Evolutionary conservation across 352 stramenopile species (phyloP), one percentile per base, ranked within the genome.

Genomic region (Pythium folliculosum): DNA sequence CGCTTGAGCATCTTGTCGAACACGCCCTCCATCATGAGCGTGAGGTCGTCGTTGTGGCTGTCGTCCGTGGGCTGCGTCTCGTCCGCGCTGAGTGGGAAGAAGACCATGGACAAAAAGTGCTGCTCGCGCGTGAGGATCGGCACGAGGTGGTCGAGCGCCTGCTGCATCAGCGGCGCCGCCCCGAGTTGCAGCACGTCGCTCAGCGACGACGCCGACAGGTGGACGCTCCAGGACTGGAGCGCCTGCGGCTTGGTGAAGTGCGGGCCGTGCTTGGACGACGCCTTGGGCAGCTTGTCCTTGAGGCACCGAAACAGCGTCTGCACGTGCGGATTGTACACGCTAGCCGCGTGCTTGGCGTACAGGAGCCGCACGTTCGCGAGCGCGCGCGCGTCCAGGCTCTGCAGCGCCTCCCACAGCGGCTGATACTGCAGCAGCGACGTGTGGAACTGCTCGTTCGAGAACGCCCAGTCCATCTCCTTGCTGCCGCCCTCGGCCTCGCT

Each of bases 1-100:
- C 82, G 77, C 67, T 91, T 91, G 37, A 90, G 76, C 30, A 84
- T 56, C 55, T 93, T 93, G 16, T 93, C 85, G 50, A 90, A 92
- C 10, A 92, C 67, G 10, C 48, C 71, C 63, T 93, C 85, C 73
- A 93, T 86, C 58, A 87, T 69, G 9, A 80, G 23, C 13, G 74
- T 79, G 9, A 90, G 58, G 3, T 86, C 83, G 19, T 90, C 83
- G 4, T 77, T 71, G 45, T 77, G 63, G 38, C 48, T 60, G 48
- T 69, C 63, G 23, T 69, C 63, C 22, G 1, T 27, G 37, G 7
- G 32, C 59, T 4, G 54, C 54, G 6, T 49, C 64, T 80, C 61
- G 23, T 47, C 40, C 12, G 14, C 47, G 32, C 17, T 40, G 3
- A 56, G 19, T 8, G 77, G 64, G 55, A 91, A 89, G 59, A 89